Percentiles rank a stretch among this genome's conserved stretches.
These are phyloP conservation scores for Aspergillus caelatus DNA, from an alignment of 2,329 filamentous ascomycete genomes.

Conservation along the genomic window DNA sequence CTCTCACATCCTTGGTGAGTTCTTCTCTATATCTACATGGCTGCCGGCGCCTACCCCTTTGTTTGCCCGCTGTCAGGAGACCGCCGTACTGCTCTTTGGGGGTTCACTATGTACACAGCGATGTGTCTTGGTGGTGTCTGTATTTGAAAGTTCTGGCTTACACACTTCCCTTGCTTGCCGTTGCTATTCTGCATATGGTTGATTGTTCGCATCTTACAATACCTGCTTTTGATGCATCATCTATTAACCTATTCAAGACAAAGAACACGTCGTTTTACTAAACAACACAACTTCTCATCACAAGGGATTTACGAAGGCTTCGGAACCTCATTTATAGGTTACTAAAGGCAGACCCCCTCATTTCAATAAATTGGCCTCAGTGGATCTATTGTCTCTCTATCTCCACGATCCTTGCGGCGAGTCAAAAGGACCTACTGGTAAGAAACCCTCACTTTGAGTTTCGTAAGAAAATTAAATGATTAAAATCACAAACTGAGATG, in stretches of 20 bases:
- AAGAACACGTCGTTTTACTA: conserved; percentile 1
- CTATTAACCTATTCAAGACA: conserved; percentile 1
- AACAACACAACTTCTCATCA: neutral
- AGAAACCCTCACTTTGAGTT: conserved; percentile 1
- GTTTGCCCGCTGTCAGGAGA: neutral
- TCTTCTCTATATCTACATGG: neutral
- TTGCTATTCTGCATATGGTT: neutral
- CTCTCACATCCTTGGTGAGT: neutral
- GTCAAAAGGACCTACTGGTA: conserved; percentile 11
- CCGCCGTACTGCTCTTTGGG: neutral
- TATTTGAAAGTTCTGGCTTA: neutral
- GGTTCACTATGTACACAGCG: neutral
- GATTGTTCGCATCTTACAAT: neutral
- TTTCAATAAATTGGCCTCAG: neutral
- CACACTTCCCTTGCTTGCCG: neutral
- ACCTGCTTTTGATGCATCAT: neutral
- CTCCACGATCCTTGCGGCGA: conserved; percentile 5
- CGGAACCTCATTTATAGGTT: neutral
- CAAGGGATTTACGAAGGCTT: neutral
- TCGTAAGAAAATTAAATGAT: conserved; percentile 6
- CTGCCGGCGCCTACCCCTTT: neutral
- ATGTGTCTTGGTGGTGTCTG: neutral
- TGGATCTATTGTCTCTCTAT: conserved; percentile 5
- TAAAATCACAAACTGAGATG: neutral
- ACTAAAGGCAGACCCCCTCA: neutral